Evolutionary conservation across 495 filamentous ascomycete genomes (phyloP).

Genomic region (Penicillium malachiteum): DNA sequence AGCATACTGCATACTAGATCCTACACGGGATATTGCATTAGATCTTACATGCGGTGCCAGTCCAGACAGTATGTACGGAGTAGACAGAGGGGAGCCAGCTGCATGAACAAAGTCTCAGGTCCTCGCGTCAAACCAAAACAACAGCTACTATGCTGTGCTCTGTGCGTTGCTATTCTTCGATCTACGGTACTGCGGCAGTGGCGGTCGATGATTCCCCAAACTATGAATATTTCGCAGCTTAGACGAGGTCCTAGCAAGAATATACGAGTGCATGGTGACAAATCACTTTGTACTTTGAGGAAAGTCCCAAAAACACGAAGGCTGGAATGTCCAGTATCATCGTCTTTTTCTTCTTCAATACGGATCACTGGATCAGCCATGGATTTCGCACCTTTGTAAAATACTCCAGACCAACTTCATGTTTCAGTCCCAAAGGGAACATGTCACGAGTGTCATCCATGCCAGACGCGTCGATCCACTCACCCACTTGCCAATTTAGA

Average conservation of each 20-base stretch:
- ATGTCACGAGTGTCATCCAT: constrained; percentile 1
- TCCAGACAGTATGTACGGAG: neutral
- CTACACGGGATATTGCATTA: constrained; percentile 14
- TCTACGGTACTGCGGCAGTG: constrained; percentile 5
- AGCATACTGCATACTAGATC: neutral
- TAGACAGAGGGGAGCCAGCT: too few relatives aligned
- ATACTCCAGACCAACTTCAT: neutral
- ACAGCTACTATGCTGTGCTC: neutral
- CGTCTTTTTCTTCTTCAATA: too few relatives aligned
- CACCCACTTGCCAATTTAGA: neutral
- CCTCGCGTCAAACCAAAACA: constrained; percentile 7
- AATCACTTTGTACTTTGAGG: neutral
- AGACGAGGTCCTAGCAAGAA: neutral
- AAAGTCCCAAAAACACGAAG: neutral
- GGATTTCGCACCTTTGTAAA: neutral
- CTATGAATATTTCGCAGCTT: neutral
- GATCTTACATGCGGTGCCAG: neutral
- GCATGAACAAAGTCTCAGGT: neutral
- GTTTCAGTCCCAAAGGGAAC: neutral
- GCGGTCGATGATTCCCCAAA: neutral
- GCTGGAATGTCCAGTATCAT: neutral
- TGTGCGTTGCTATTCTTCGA: neutral
- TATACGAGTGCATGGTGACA: neutral
- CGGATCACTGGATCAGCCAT: too few relatives aligned
- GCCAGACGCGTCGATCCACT: neutral